phyloP scores from a whole-genome alignment of 2,329 filamentous ascomycete genomes.

The Cordyceps pruinosa region DNA sequence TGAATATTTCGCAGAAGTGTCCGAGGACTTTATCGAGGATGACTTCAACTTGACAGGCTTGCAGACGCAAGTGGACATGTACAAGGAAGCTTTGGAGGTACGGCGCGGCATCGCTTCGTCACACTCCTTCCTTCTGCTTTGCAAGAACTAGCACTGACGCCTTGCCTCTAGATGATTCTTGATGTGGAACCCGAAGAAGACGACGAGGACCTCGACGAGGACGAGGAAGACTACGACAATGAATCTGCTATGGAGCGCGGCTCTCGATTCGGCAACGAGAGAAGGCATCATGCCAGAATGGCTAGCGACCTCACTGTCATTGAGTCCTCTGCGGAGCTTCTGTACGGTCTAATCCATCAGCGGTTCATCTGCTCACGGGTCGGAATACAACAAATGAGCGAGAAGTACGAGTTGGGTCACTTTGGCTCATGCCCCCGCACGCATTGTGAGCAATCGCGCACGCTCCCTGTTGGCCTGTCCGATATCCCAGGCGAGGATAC shows the following conservation, averaged over 20 bases:
- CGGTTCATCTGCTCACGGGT: slow-evolving; percentile 95
- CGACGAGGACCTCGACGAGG: slow-evolving; percentile 78
- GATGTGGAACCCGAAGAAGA: slow-evolving; percentile 96
- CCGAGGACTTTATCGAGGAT: slow-evolving; percentile 98
- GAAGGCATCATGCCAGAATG: slow-evolving; percentile 75
- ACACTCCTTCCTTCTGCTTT: not conserved
- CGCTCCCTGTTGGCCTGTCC: slow-evolving; percentile 85
- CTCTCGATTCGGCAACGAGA: slow-evolving; percentile 47
- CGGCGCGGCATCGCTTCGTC: not conserved
- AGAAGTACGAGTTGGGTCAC: slow-evolving; percentile 96
- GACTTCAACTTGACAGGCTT: slow-evolving; percentile 98
- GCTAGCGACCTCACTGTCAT: slow-evolving; percentile 91
- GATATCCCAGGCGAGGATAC: slow-evolving; percentile 96
- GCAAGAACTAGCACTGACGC: not conserved
- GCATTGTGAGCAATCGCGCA: slow-evolving; percentile 82
- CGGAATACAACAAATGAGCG: slow-evolving; percentile 97
- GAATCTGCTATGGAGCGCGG: slow-evolving; percentile 53
- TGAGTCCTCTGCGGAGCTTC: slow-evolving; percentile 93
- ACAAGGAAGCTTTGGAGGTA: slow-evolving; percentile 93
- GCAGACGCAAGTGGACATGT: slow-evolving; percentile 94
- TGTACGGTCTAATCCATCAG: slow-evolving; percentile 97
- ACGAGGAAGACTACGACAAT: slow-evolving; percentile 68
- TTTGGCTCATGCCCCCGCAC: slow-evolving; percentile 95
- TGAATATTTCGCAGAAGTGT: slow-evolving; percentile 98
- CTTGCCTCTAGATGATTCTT: slow-evolving; percentile 69